Evolutionary conservation across 179 eudicot genomes (phyloP), one percentile per base, ranked within the genome.

Genomic region (Pouteria campechiana): DNA sequence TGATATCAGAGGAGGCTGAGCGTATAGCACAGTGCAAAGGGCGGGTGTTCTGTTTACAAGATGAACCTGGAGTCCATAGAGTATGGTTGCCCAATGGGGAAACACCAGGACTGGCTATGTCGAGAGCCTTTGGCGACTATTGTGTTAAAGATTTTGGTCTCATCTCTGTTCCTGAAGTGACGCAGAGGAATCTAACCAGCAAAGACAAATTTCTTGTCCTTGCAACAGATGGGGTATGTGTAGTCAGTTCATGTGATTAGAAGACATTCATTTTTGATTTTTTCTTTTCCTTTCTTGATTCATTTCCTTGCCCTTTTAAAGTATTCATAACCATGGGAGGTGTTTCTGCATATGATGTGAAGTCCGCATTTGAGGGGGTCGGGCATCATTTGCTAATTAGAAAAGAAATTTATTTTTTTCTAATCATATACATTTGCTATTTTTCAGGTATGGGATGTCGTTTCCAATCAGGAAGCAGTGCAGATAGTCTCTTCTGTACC

Each of bases 21-120:
- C 71, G 96, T 41, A 90, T 90, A 82, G 39, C 15, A 4, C 61
- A 73, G 63, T 70, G 94, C 52, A 74, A 77, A 0, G 98, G 98
- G 11, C 59, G 96, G 39, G 80, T 90, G 2, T 77, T 74, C 42
- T 74, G 94, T 40, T 56, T 86, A 41, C 33, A 74, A 0, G 98
- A 90, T n/a, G 98, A 90, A 46, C 96, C 98, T 1, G 96, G 96
- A 28, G 74, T 86, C 16, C 92, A 86, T 57, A 59, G 98, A 50
- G 64, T 90, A 7, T 90, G 96, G 96, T 65, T 76, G 22, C 92
- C 98, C 0, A 57, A 77, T 25, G 92, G 66, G 60, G 84, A 76
- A 20, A 49, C 75, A 2, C 96, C 96, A 0, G 96, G 96, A 42
- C 67, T 83, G 20, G 96, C 96, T 32, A 83, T 90, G 98, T 90